Base-by-base conservation (phyloP, 1,284 basidiomycete genomes). In the Trichosporon faecale region DNA sequence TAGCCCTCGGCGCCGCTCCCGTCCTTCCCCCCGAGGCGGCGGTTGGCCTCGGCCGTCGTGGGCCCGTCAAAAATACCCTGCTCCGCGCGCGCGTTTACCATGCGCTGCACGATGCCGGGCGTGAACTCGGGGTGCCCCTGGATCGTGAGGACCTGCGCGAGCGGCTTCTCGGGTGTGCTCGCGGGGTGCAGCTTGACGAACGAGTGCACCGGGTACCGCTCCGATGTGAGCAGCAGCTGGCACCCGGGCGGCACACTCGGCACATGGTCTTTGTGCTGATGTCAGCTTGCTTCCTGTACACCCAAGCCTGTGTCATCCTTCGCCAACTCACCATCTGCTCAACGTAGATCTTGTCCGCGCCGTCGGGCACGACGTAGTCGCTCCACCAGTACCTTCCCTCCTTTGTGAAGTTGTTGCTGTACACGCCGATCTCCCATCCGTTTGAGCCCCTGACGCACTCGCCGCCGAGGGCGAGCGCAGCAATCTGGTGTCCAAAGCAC, bases 111-210 rank as follows among this genome's bases (percentile, higher is more conserved):
- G 52, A 88, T 85, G 9, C 77, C 78, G 14, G 83, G 78, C 6
- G 85, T 85, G 79, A 86, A 87, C 75, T 87, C 86, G 7, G 86
- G 86, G 75, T 87, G 85, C 49, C 86, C 84, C 70, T 86, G 85
- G 25, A 85, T 71, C 27, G 85, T 81, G 72, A 85, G 40, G 73
- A 87, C 75, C 68, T 85, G 73, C 52, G 80, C 79, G 11, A 79
- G 64, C 18, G 80, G 85, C 61, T 76, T 68, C 18, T 77, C 74
- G 5, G 80, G 78, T 3, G 82, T 79, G 23, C 82, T 83, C 12
- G 80, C 74, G 1, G 83, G 78, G 73, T 83, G 84, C 66, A 78
- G 79, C 46, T 82, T 79, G 68, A 85, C 80, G 71, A 87, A 81
- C 35, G 85, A 85, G 68, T 88, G 87, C 16, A 86, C 76, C 9